Base-by-base conservation (phyloP, 768 basidiomycete species). In the Xerocomellus intermedius region DNA sequence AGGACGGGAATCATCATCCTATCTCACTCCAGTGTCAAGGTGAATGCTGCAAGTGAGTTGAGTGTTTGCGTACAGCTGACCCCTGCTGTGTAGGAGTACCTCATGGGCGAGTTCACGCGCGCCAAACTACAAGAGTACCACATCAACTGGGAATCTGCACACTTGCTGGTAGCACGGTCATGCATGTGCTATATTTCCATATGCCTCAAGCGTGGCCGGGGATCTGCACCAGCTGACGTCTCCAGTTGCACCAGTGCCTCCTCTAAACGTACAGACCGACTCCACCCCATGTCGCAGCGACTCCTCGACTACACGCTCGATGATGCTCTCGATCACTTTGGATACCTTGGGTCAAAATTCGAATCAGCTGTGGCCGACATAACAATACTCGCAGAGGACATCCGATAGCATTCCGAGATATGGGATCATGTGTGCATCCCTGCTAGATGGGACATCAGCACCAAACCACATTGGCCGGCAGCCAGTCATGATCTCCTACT, bases 151-250 rank as follows among this genome's bases (percentile, higher is more conserved):
- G 41, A 54, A 17, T n/a, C 1, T 14, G 53, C 53, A n/a, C 47
- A 54, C 26, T 13, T 50, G 10, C 24, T 16, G 13, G 14, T 54
- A 12, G 32, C 26, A 2, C 47, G n/a, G 14, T 50, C 41, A 5
- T 54, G 48, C 48, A 50, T 54, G 48, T 54, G 47, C 26, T 54
- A 54, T 22, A 36, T 54, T 7, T 54, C 53, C 13, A 37, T 54
- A 30, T 50, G 47, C 33, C 47, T 54, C 17, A 33, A 16, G 17
- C 16, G 10, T 19, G 42, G 10, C 8, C 36, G 26, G 7, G 7
- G 9, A 13, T 8, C 39, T 13, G n/a, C 19, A 19, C 19, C 19
- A 12, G 38, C n/a, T 6, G 5, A 8, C 2, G 5, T 21, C 30
- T 30, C 30, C 16, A n/a, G 16, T 7, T 2, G 16, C 14, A 32